Percentiles rank a stretch among this genome's conserved stretches.
Evolutionary conservation across 257 asterid genomes (phyloP).

Genomic region (Ligustrum vulgare): DNA sequence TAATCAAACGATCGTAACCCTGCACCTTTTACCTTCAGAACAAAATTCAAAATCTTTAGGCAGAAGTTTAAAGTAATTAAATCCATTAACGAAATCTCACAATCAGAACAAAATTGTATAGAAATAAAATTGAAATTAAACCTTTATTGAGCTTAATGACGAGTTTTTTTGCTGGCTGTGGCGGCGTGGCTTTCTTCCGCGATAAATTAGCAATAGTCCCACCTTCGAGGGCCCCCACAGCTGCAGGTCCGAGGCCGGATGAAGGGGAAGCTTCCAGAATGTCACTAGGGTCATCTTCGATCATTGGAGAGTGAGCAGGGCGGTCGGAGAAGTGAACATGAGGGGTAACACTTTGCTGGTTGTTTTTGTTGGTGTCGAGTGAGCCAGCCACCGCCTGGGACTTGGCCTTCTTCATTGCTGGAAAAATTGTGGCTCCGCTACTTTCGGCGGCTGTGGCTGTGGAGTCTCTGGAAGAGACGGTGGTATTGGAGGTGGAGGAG

Average conservation of each 20-base stretch:
- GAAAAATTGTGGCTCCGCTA: slow-evolving; percentile 9
- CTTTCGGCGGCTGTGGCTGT: slow-evolving; percentile 1
- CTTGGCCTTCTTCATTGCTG: slow-evolving; percentile 46
- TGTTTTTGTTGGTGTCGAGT: slow-evolving; percentile 28
- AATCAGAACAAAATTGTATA: background rate
- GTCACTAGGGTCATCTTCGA: background rate
- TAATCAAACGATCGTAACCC: slow-evolving; percentile 2
- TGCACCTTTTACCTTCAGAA: background rate
- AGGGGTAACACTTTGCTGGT: slow-evolving; percentile 23
- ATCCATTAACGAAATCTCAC: background rate
- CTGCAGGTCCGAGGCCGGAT: background rate
- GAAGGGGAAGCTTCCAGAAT: slow-evolving; percentile 9
- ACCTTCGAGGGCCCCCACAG: background rate
- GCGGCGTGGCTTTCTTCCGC: slow-evolving; percentile 27
- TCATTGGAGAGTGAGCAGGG: slow-evolving; percentile 9
- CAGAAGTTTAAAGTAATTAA: background rate
- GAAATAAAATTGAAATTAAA: background rate
- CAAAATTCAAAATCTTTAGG: background rate
- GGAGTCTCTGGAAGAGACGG: slow-evolving; percentile 12
- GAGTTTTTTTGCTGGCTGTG: slow-evolving; percentile 28
- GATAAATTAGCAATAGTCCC: slow-evolving; percentile 28
- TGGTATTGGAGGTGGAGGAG: slow-evolving; percentile 22
- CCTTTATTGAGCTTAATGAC: slow-evolving; percentile 31
- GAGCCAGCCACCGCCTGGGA: slow-evolving; percentile 34
- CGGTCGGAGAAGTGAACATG: slow-evolving; percentile 30